Evolutionary conservation across 164 flowering plant genomes (phyloP), one percentile per base, ranked within the genome.

Genomic region (Amborella trichopoda): DNA sequence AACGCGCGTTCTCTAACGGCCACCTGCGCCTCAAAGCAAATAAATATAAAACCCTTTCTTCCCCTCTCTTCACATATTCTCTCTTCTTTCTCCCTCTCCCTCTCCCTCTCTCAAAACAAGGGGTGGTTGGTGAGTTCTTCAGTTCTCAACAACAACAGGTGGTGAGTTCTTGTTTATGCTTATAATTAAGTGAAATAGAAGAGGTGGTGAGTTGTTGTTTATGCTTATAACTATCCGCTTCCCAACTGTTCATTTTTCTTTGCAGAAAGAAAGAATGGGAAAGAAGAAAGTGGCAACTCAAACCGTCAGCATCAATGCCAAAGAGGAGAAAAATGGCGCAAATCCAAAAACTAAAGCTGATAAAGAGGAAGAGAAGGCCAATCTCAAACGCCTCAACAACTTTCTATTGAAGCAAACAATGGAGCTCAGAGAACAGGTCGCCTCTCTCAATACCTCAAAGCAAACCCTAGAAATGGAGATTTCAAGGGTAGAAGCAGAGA

Each of bases 251-350:
- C n/a, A n/a, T n/a, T n/a, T n/a, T n/a, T n/a, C n/a, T n/a, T n/a
- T n/a, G n/a, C n/a, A n/a, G n/a, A 32, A n/a, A n/a, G 36, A n/a
- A 38, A n/a, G 20, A 5, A 38, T 38, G 41, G 4, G 20, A 8
- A 37, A 37, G 41, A 38, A 38, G 41, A 38, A 38, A 22, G 41
- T 38, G 14, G 41, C 41, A 6, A 38, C n/a, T n/a, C n/a, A 38
- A 22, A 22, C 41, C 16, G 3, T n/a, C 21, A 38, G n/a, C 41
- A 30, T 8, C 14, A 22, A 38, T 1, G 40, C 3, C n/a, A 8
- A 5, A 37, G 40, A 37, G 41, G 41, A 10, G 1, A 1, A 32
- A 32, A 32, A 38, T 19, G 16, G 10, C 13, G 5, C n/a, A 5
- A 1, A 18, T 37, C 10, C n/a, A 2, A 37, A 8, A 8, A 37